Evolutionary conservation across 2,329 filamentous ascomycete species (phyloP), one percentile per base, ranked within the genome.

Genomic region (Nemania abortiva): DNA sequence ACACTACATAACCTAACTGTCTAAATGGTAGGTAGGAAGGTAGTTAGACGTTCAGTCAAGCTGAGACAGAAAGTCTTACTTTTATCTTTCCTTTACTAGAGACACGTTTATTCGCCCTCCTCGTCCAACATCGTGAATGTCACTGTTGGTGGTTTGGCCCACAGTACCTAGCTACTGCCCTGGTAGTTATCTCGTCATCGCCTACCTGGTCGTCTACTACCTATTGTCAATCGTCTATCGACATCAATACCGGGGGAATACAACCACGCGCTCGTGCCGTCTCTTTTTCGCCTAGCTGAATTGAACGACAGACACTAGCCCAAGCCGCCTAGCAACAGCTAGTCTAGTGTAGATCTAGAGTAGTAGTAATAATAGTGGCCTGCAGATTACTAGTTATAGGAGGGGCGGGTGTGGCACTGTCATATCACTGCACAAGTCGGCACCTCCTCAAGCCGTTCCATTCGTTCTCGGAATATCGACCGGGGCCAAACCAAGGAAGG

Each of bases 311-410:
- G 20, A 34, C 55, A 65, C 55, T 56, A 62, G 57, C 31, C 61
- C 31, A 49, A 62, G 49, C 62, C n/a, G 29, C 50, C 50, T 59
- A 64, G 55, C 42, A 64, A 57, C 45, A 42, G 31, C 63, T 37
- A 54, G 52, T 27, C n/a, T n/a, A n/a, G n/a, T n/a, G 42, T 27
- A 54, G 59, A 66, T 63, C 69, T 61, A 60, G 63, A 61, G 27
- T 66, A 66, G 63, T 71, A 71, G 54, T 71, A 69, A 59, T 47
- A 63, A 49, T 50, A 65, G 29, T 45, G 55, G 7, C 61, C 50
- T 70, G 50, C 66, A 60, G 66, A 71, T 71, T 71, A 71, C 69
- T 69, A 62, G 59, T 56, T 52, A 52, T 52, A 31, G 52, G 52
- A 62, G 20, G 60, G 57, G 56, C 57, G 50, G 45, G 50, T 57